A percentile compares a stretch with the other conserved stretches of the same genome.
These are phyloP conservation scores for Corymbia calophylla DNA, from an alignment of 441 rosid species.

Conservation along the genomic window DNA sequence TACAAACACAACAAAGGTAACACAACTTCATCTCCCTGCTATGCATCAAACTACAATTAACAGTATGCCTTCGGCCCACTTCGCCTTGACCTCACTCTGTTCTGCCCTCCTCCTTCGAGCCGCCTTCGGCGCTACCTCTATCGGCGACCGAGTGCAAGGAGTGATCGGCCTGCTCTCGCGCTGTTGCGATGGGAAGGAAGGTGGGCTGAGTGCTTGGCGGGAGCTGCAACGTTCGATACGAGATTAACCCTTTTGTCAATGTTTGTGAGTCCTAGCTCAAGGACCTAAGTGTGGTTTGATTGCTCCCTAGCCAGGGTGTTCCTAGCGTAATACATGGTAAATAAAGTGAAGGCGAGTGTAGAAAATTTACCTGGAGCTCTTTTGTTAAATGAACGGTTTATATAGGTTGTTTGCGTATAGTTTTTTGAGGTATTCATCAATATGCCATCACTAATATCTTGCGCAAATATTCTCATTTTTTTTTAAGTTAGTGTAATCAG, in stretches of 20 bases:
- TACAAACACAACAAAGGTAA: background rate
- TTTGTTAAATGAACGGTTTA: too few species aligned
- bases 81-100: background rate
- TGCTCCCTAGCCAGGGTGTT: background rate
- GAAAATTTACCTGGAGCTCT: background rate
- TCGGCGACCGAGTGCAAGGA: background rate
- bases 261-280: background rate
- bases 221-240: background rate
- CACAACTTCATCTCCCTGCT: background rate
- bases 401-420: background rate
- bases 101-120: conserved; percentile 5
- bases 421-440: background rate
- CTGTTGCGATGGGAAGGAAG: background rate
- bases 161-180: background rate
- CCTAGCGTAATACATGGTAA: background rate
- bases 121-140: background rate
- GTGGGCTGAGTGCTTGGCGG: background rate
- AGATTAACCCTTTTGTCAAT: background rate
- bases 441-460: background rate
- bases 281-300: background rate
- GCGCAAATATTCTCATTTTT: too few species aligned
- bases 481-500: background rate
- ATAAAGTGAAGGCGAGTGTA: background rate
- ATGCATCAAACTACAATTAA: background rate
- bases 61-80: background rate